These are phyloP conservation scores for Psophocarpus tetragonolobus DNA, from an alignment of 306 rosid genomes.

Conservation along the genomic window DNA sequence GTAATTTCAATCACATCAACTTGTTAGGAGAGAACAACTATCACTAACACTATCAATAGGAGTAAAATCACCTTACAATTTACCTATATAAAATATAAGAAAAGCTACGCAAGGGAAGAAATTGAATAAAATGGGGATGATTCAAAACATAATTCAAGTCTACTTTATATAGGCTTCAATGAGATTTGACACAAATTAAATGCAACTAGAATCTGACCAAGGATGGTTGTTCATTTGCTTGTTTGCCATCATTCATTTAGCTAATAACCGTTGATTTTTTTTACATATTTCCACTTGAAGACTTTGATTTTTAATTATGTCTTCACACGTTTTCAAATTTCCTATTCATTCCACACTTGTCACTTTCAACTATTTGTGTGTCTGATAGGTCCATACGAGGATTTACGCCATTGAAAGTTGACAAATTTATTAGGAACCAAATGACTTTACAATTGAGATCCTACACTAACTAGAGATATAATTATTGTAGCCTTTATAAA, in stretches of 20 bases:
- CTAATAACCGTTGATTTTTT: background rate
- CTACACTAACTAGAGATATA: no score
- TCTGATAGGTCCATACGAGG: no score
- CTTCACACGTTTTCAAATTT: no score
- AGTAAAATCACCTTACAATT: background rate
- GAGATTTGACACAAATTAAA: background rate
- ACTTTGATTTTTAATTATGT: no score
- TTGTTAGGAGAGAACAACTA: background rate
- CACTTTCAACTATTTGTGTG: no score
- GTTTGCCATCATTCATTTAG: background rate
- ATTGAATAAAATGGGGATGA: background rate
- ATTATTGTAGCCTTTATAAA: no score
- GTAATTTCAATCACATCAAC: background rate
- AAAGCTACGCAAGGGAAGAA: background rate
- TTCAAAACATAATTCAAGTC: background rate
- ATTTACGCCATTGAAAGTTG: no score
- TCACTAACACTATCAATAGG: background rate
- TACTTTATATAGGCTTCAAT: background rate
- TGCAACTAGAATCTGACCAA: background rate
- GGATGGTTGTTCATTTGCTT: background rate
- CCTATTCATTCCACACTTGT: no score
- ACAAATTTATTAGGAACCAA: no score
- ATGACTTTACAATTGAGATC: no score
- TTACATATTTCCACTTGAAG: no score
- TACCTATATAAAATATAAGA: background rate